Evolutionary conservation across 177 flowering plant genomes (phyloP).

Genomic region (Vitis hybrid): DNA sequence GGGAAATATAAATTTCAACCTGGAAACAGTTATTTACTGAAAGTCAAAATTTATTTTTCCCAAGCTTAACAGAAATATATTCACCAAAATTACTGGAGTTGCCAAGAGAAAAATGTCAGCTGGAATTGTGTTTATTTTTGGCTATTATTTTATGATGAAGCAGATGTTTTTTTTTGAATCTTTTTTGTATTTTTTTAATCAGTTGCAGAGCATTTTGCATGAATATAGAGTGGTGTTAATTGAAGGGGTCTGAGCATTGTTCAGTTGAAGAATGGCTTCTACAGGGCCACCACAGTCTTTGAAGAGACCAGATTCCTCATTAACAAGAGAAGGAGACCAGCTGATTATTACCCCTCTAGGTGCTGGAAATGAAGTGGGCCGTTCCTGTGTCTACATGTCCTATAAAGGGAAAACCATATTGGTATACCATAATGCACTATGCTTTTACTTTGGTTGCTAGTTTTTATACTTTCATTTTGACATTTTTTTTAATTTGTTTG

Average conservation of each 20-base stretch:
- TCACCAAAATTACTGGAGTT: too few species aligned
- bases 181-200: too few species aligned
- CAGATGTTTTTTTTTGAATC: not conserved
- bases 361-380: constrained; percentile 98
- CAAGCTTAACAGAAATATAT: too few species aligned
- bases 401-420: constrained; percentile 80
- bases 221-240: not conserved
- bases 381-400: constrained; percentile 93
- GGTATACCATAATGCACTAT: constrained; percentile 33
- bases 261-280: constrained; percentile 40
- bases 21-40: too few species aligned
- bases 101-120: too few species aligned
- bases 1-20: too few species aligned
- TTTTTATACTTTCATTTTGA: not conserved
- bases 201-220: too few species aligned
- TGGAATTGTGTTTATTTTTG: too few species aligned
- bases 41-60: too few species aligned
- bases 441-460: not conserved
- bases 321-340: constrained; percentile 60
- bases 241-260: not conserved
- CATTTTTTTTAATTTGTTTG: not conserved
- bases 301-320: constrained; percentile 52
- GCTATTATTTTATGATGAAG: too few species aligned
- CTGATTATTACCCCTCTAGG: constrained; percentile 79
- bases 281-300: constrained; percentile 41